These are phyloP conservation scores for Ophiocordyceps camponoti-rufipedis DNA, from an alignment of 2,329 filamentous ascomycete species.

Conservation along the genomic window DNA sequence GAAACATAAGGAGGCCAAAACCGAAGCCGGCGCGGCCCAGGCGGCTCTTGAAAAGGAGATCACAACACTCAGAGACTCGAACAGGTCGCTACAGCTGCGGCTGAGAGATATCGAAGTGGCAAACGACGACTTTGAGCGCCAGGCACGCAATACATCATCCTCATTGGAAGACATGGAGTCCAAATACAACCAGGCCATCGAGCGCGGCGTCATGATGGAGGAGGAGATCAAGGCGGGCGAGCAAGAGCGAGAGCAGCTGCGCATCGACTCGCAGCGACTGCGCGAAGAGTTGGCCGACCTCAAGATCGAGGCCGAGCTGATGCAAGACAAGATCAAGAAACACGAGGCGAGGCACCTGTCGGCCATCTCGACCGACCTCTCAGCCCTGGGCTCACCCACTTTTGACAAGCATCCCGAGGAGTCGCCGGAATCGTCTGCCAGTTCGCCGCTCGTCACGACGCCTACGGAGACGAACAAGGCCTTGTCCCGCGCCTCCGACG, in stretches of 20 bases:
- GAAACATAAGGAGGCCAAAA: slow-evolving; percentile 91
- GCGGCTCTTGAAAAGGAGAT: slow-evolving; percentile 88
- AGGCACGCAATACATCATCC: slow-evolving; percentile 87
- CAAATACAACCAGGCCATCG: slow-evolving; percentile 90
- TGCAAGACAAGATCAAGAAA: slow-evolving; percentile 82
- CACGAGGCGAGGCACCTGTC: slow-evolving; percentile 39
- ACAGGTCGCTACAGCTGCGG: slow-evolving; percentile 63
- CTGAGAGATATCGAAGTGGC: slow-evolving; percentile 91
- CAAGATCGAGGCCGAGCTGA: slow-evolving; percentile 86
- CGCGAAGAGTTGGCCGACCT: slow-evolving; percentile 84
- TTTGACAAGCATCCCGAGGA: slow-evolving; percentile 53
- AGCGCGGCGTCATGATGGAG: slow-evolving; percentile 81
- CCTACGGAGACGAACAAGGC: slow-evolving; percentile 55
- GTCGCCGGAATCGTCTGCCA: slow-evolving; percentile 71
- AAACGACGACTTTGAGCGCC: slow-evolving; percentile 95
- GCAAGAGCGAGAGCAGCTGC: slow-evolving; percentile 72
- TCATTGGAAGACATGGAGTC: slow-evolving; percentile 93
- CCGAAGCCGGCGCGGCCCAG: slow-evolving; percentile 70
- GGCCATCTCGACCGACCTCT: slow-evolving; percentile 42
- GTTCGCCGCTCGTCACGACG: slow-evolving; percentile 77
- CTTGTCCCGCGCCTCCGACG: slow-evolving; percentile 40
- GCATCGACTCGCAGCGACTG: slow-evolving; percentile 80
- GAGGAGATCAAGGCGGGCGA: slow-evolving; percentile 86
- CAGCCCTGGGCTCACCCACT: slow-evolving; percentile 47
- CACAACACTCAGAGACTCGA: slow-evolving; percentile 70